Evolutionary conservation across 176 grass and related monocot species (phyloP).

Genomic region (Carex parvula): DNA sequence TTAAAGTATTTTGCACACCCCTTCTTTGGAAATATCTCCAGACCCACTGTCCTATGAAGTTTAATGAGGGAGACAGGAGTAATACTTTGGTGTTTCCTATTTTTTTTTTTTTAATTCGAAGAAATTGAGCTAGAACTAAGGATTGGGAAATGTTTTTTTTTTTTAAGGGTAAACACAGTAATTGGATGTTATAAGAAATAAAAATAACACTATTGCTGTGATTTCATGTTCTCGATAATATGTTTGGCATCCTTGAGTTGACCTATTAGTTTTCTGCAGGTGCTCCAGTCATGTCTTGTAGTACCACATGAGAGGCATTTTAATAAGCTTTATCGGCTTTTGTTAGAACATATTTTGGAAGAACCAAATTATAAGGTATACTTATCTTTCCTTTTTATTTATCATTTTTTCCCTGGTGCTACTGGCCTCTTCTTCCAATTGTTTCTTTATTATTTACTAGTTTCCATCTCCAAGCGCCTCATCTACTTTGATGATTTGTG

Average conservation of each 20-base stretch:
- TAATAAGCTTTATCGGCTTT: conserved; percentile 64
- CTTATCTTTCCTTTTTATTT: not conserved
- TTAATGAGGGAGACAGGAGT: not conserved
- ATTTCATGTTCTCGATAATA: not conserved
- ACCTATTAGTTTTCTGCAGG: conserved; percentile 34
- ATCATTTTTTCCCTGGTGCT: not conserved
- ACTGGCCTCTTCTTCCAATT: not conserved
- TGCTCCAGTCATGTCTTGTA: conserved; percentile 56
- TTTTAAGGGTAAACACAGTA: not conserved
- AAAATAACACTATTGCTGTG: not conserved
- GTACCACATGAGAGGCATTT: conserved; percentile 82
- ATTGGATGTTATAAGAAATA: not conserved
- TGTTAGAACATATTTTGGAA: conserved; percentile 68
- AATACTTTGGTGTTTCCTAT: not conserved
- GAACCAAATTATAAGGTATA: conserved; percentile 86
- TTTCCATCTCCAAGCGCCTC: not conserved
- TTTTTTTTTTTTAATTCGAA: not conserved
- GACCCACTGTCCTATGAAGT: not conserved
- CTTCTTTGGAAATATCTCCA: not conserved
- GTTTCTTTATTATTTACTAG: not conserved
- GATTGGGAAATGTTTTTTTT: not conserved
- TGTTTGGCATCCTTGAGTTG: not conserved
- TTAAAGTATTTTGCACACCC: not conserved
- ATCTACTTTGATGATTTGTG: not conserved
- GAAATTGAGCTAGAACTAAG: not conserved